phyloP scores from a whole-genome alignment of 768 basidiomycete species.

The Tubosaeta sp. region DNA sequence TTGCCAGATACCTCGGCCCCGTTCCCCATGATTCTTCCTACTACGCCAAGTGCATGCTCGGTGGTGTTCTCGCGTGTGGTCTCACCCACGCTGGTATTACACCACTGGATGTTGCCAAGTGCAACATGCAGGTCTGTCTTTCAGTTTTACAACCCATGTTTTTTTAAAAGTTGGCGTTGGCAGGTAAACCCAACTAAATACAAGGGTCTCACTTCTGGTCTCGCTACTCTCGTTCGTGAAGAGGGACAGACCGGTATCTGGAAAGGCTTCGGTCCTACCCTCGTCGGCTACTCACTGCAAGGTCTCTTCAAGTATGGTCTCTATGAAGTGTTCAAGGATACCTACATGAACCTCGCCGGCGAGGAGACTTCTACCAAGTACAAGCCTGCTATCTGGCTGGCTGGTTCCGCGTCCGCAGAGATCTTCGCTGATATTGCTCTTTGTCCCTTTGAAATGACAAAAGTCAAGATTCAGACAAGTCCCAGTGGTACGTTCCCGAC shows the following conservation, averaged over 20 bases:
- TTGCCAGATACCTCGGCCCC: conserved; percentile 57
- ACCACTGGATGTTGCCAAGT: conserved; percentile 84
- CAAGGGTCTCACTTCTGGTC: conserved; percentile 56
- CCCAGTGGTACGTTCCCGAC: conserved; percentile 73
- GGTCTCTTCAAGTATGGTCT: conserved; percentile 99
- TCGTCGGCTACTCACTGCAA: conserved; percentile 91
- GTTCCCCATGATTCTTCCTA: conserved; percentile 72
- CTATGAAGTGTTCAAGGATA: conserved; percentile 95
- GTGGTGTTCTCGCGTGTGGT: conserved; percentile 85
- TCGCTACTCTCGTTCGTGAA: conserved; percentile 67
- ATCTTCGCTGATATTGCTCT: conserved; percentile 96
- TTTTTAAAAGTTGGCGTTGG: background rate
- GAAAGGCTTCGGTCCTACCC: conserved; percentile 93
- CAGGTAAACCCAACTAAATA: conserved; percentile 78
- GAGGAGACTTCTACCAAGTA: conserved; percentile 75
- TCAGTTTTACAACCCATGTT: too few relatives aligned
- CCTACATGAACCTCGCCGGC: conserved; percentile 85
- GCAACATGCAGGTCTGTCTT: conserved; percentile 78
- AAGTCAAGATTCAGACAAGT: conserved; percentile 87
- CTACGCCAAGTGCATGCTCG: conserved; percentile 85
- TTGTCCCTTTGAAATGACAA: conserved; percentile 92
- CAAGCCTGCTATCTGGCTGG: conserved; percentile 91
- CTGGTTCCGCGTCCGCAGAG: conserved; percentile 90
- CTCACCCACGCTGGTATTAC: conserved; percentile 85
- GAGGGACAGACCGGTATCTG: conserved; percentile 85